phyloP scores from a whole-genome alignment of 192 early-diverging fungal genomes.

The Paraglomus occultum region DNA sequence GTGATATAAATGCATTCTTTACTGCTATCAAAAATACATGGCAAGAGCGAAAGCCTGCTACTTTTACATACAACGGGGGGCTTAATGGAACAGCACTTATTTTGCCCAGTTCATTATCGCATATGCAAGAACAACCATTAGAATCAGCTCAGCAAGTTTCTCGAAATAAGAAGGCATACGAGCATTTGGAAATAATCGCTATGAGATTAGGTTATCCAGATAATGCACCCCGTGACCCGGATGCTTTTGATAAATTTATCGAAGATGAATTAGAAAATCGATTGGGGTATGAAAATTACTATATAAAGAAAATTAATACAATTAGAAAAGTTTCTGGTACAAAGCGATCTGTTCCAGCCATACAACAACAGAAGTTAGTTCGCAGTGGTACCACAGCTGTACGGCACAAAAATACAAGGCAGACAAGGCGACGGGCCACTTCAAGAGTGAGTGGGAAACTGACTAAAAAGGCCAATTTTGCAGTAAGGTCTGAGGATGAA shows the following conservation, averaged over 20 bases:
- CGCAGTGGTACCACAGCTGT: neutral
- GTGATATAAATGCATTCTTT: neutral
- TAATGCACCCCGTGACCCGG: neutral
- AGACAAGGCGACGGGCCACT: neutral
- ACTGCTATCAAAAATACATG: slow-evolving; percentile 12
- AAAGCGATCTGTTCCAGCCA: neutral
- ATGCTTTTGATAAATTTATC: slow-evolving; percentile 9
- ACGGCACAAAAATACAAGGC: neutral
- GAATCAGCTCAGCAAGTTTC: neutral
- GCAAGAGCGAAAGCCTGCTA: slow-evolving; percentile 1
- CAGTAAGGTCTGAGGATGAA: neutral
- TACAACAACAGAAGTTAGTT: neutral
- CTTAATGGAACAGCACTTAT: neutral
- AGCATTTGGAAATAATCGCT: slow-evolving; percentile 7
- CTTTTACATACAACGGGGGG: slow-evolving; percentile 7
- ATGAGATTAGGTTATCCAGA: slow-evolving; percentile 9
- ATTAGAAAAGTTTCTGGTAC: neutral
- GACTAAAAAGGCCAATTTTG: neutral
- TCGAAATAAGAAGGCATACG: neutral
- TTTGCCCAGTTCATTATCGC: neutral
- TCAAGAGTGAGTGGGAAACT: no score
- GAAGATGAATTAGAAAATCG: slow-evolving; percentile 1
- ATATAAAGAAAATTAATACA: neutral
- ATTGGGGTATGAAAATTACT: slow-evolving; percentile 5
- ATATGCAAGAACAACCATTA: neutral